Evolutionary conservation across 768 basidiomycete species (phyloP).

Genomic region (Termitomyces sp.): DNA sequence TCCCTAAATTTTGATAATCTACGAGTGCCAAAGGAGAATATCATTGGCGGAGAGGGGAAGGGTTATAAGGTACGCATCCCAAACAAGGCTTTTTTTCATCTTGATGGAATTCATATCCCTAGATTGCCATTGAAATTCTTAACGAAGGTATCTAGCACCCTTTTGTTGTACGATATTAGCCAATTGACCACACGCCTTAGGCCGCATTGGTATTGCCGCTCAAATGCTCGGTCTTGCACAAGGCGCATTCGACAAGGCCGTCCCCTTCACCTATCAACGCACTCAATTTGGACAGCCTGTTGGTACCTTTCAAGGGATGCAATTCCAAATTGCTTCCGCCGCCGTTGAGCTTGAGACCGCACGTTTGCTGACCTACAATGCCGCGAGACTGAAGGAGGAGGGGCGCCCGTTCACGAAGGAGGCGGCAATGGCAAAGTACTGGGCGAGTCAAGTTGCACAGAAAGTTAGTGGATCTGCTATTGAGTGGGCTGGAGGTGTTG

Average conservation of each 20-base stretch:
- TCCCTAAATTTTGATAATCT: conserved; percentile 93
- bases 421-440: conserved; percentile 98
- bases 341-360: conserved; percentile 90
- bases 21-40: conserved; percentile 76
- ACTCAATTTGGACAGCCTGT: conserved; percentile 93
- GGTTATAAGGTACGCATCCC: conserved; percentile 71
- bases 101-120: background rate
- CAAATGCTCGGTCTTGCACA: conserved; percentile 99
- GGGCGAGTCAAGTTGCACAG: conserved; percentile 86
- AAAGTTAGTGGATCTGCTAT: conserved; percentile 85
- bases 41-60: conserved; percentile 88
- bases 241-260: conserved; percentile 92
- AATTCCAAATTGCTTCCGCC: conserved; percentile 89
- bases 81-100: background rate
- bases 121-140: conserved; percentile 94
- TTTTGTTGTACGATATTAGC: background rate
- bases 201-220: conserved; percentile 93
- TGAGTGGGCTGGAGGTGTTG: conserved; percentile 94
- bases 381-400: conserved; percentile 92
- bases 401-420: conserved; percentile 84
- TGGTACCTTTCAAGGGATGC: conserved; percentile 95
- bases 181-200: background rate
- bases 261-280: conserved; percentile 94
- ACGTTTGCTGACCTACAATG: conserved; percentile 92
- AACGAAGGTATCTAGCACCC: conserved; percentile 68